Base-by-base conservation (phyloP, 2,329 filamentous ascomycete genomes). In the Trichophyton rubrum region DNA sequence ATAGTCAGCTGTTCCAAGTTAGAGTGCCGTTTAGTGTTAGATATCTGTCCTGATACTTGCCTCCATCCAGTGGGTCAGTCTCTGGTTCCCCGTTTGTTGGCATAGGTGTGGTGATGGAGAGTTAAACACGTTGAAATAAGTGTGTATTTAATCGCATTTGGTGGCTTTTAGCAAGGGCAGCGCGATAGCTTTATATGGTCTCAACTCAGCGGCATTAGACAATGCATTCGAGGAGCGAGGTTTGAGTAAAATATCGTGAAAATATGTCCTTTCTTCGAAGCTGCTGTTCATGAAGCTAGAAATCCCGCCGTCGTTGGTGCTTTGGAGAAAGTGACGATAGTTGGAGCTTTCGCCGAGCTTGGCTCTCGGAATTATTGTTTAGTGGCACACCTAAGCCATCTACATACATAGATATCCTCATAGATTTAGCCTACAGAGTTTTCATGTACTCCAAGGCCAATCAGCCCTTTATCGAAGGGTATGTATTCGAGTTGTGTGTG, bases 1-100 rank as follows among this genome's bases (percentile, higher is more conserved):
- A 77, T 96, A 97, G 74, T 96, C 86, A 73, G 82, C 85, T 88
- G 65, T 51, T 27, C 20, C 33, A 45, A 22, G 51, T 59, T 56
- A 66, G 58, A 17, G 30, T 20, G n/a, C n/a, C 15, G 24, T 13
- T 17, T n/a, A 6, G 56, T 49, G 30, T 33, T 17, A 49, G 8
- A 24, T 15, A 35, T 35, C 53, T 35, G 35, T 24, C n/a, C 35
- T 60, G 55, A 61, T 61, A 61, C 70, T 69, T 69, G 75, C 76
- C 76, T 71, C 75, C 73, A 69, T 78, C 76, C 65, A 78, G 68
- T 61, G 72, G 70, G 66, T 77, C 74, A 61, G 71, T 66, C 62
- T 68, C 66, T 58, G 70, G 66, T 60, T 68, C 67, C 63, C 70
- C 73, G 67, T 73, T 71, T 63, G 71, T 63, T 62, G 72, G 67